phyloP scores from a whole-genome alignment of 768 basidiomycete genomes.

The Rickenella mellea region DNA sequence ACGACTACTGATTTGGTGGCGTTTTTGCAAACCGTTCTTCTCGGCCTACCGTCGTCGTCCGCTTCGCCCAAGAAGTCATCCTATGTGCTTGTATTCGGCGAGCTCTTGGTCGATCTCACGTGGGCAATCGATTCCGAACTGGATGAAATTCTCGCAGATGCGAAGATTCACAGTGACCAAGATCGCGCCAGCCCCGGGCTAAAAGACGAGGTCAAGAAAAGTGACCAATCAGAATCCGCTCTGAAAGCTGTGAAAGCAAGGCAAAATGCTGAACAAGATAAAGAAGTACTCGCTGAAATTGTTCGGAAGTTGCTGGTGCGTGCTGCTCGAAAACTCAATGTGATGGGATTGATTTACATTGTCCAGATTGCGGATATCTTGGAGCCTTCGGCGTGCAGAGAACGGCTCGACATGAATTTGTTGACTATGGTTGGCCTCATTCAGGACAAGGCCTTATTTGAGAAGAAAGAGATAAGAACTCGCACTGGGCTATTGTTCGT shows the following conservation, averaged over 20 bases:
- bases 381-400: conserved; percentile 52
- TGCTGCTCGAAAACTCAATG: conserved; percentile 5
- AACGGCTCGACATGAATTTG: conserved; percentile 62
- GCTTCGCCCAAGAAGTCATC: conserved; percentile 29
- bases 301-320: conserved; percentile 57
- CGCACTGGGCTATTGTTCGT: conserved; percentile 78
- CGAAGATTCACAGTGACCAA: conserved; percentile 31
- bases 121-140: conserved; percentile 76
- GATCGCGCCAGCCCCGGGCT: conserved; percentile 16
- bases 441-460: conserved; percentile 52
- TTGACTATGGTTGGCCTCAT: conserved; percentile 60
- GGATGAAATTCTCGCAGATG: conserved; percentile 58
- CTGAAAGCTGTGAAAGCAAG: conserved; percentile 38
- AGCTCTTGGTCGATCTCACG: conserved; percentile 66
- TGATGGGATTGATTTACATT: neutral
- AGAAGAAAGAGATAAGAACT: conserved; percentile 74
- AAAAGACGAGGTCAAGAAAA: conserved; percentile 19
- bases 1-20: conserved; percentile 42
- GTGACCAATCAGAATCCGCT: conserved; percentile 12
- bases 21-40: conserved; percentile 56
- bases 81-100: conserved; percentile 44
- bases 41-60: conserved; percentile 61
- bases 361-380: conserved; percentile 48
- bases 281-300: conserved; percentile 44
- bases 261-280: conserved; percentile 51